A percentile compares a stretch with the other conserved stretches of the same genome.
Evolutionary conservation across 495 filamentous ascomycete species (phyloP).

Genomic region (Hamigera avellanea): DNA sequence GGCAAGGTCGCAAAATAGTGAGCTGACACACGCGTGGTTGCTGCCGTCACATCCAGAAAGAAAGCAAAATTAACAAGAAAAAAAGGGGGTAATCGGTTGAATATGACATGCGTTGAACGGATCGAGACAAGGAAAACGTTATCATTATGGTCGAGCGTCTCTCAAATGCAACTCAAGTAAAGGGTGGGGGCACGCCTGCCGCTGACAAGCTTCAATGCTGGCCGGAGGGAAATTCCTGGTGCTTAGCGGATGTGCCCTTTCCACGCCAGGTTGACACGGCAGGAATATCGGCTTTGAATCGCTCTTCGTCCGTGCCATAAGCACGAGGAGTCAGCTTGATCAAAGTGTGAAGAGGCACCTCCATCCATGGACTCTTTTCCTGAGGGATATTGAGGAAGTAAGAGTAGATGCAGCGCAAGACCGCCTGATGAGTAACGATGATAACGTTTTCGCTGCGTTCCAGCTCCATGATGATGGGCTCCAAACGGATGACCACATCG

Average conservation of each 20-base stretch:
- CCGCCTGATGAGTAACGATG: slow-evolving; percentile 95
- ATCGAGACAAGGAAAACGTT: too few relatives aligned
- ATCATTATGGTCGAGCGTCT: too few relatives aligned
- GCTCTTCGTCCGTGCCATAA: slow-evolving; percentile 83
- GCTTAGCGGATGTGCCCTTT: slow-evolving; percentile 80
- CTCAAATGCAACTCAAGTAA: too few relatives aligned
- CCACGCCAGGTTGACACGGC: slow-evolving; percentile 91
- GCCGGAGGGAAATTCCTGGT: slow-evolving; percentile 35
- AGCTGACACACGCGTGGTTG: too few relatives aligned
- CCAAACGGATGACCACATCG: slow-evolving; percentile 92
- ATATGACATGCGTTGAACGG: too few relatives aligned
- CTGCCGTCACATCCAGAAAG: too few relatives aligned
- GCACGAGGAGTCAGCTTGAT: slow-evolving; percentile 93
- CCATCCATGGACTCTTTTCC: slow-evolving; percentile 94
- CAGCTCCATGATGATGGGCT: slow-evolving; percentile 99
- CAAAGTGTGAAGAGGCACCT: slow-evolving; percentile 83
- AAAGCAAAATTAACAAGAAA: too few relatives aligned
- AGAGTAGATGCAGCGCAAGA: slow-evolving; percentile 91
- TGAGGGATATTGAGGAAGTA: slow-evolving; percentile 97
- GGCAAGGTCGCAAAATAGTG: too few relatives aligned
- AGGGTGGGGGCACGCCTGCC: too few relatives aligned
- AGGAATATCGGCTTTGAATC: slow-evolving; percentile 78
- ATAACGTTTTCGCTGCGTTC: slow-evolving; percentile 94
- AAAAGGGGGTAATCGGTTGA: too few relatives aligned
- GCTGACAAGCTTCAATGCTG: slow-evolving; percentile 8